Evolutionary conservation across 2,329 filamentous ascomycete species (phyloP).

Genomic region (Fusarium caatingaense): DNA sequence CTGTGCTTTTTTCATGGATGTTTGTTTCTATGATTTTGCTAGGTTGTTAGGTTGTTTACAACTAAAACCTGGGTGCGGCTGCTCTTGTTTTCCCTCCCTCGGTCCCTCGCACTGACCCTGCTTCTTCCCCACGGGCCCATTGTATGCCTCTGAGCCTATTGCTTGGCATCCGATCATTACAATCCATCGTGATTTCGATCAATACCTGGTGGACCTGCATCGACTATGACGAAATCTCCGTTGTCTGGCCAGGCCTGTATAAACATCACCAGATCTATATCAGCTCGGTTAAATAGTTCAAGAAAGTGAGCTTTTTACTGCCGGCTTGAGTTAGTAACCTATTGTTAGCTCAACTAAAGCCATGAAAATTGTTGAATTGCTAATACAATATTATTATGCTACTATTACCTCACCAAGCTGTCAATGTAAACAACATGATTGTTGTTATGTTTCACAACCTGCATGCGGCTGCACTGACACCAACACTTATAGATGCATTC

Average conservation of each 20-base stretch:
- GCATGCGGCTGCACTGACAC: not conserved
- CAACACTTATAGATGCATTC: not conserved
- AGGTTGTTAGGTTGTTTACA: constrained; percentile 7
- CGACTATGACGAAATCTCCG: constrained; percentile 20
- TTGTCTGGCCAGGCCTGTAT: constrained; percentile 11
- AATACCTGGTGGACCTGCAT: constrained; percentile 26
- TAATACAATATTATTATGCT: not conserved
- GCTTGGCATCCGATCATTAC: constrained; percentile 1
- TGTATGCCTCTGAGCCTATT: constrained; percentile 13
- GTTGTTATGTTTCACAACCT: not conserved
- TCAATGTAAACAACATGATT: not conserved
- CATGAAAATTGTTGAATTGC: not conserved
- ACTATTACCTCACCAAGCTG: not conserved
- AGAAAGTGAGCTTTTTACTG: not conserved
- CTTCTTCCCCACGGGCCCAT: constrained; percentile 11
- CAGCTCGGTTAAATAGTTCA: not conserved
- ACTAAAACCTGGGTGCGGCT: not conserved
- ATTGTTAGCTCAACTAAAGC: not conserved
- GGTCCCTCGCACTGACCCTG: constrained; percentile 17
- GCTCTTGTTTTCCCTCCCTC: constrained; percentile 1
- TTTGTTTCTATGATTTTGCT: constrained; percentile 17
- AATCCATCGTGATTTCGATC: constrained; percentile 4
- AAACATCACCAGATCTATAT: constrained; percentile 7
- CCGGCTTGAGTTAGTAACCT: not conserved
- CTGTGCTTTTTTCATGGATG: constrained; percentile 13